phyloP scores from a whole-genome alignment of 1,139 yeast genomes.

The Spathaspora sp. region DNA sequence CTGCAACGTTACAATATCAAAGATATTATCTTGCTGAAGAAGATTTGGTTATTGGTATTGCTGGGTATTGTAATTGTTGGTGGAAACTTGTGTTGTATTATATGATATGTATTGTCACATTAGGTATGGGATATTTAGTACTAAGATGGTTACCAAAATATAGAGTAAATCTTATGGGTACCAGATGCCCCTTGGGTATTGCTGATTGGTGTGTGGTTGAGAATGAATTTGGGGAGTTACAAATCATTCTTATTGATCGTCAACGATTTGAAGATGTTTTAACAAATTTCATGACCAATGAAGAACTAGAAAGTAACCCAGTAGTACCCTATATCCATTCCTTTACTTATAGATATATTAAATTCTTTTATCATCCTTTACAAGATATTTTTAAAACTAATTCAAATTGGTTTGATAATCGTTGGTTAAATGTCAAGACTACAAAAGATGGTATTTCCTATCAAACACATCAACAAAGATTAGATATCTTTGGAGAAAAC shows the following conservation, averaged over 20 bases:
- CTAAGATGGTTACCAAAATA: conserved; percentile 85
- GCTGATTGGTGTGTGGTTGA: conserved; percentile 95
- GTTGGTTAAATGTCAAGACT: conserved; percentile 63
- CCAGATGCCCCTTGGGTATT: conserved; percentile 64
- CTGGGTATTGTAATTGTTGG: conserved; percentile 70
- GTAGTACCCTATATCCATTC: conserved; percentile 66
- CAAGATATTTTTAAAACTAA: conserved; percentile 86
- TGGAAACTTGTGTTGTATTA: conserved; percentile 51
- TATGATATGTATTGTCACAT: conserved; percentile 53
- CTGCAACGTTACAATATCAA: conserved; percentile 55
- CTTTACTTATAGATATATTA: conserved; percentile 80
- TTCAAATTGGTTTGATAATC: conserved; percentile 78
- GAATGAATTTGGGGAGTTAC: conserved; percentile 87
- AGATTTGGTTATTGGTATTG: conserved; percentile 89
- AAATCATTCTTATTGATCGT: conserved; percentile 55
- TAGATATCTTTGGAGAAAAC: conserved; percentile 74
- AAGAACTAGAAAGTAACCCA: conserved; percentile 50
- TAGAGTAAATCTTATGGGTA: conserved; percentile 68
- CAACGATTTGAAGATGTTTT: conserved; percentile 67
- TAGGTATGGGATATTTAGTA: conserved; percentile 71
- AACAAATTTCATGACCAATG: conserved; percentile 58
- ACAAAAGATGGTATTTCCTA: conserved; percentile 74
- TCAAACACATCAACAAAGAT: conserved; percentile 65
- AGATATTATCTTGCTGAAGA: conserved; percentile 93
- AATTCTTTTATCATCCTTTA: conserved; percentile 77